Evolutionary conservation across 2,329 filamentous ascomycete species (phyloP), one percentile per base, ranked within the genome.

Genomic region (Xylaria hypoxylon): DNA sequence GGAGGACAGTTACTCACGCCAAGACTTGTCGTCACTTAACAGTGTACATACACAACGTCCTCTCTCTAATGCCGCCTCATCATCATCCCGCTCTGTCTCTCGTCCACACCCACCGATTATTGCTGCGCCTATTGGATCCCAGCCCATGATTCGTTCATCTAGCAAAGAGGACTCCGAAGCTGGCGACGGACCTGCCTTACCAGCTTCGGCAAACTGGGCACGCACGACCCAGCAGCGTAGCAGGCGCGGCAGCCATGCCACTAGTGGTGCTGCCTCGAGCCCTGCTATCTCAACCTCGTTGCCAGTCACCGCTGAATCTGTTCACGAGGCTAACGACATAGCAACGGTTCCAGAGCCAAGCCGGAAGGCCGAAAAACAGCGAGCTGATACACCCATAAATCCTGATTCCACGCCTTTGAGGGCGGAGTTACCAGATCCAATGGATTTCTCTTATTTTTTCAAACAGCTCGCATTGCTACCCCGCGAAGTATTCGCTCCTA

Each of bases 1-100:
- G 73, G 95, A 96, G 72, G 95, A 98, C 76, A 97, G 94, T 80
- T 98, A 97, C 77, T 97, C 93, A 8, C 88, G 96, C 53, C 94
- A 97, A 77, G 95, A 97, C 78, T 81, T 98, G 42, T 98, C 95
- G 1, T 96, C 94, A 19, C 92, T 97, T 85, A 98, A 97, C 75
- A 95, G 92, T 67, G 90, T 94, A 63, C 92, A 91, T 68, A 94
- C 92, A 1, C 93, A 93, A 73, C 87, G 91, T 40, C 89, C 90
- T 1, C 81, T 92, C 57, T 81, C 84, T 3, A 80, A 80, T 58
- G 81, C 83, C 45, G 84, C 35, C 35, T 38, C 80, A 33, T 80
- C 84, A 13, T 86, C 87, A 5, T 83, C 84, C 15, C 84, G 86
- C 19, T 81, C 85, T 6, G 82, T 82, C 22, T 86, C 86, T 19